These are phyloP conservation scores for Trypanosoma theileri DNA, from an alignment of 208 protist species.

Conservation along the genomic window DNA sequence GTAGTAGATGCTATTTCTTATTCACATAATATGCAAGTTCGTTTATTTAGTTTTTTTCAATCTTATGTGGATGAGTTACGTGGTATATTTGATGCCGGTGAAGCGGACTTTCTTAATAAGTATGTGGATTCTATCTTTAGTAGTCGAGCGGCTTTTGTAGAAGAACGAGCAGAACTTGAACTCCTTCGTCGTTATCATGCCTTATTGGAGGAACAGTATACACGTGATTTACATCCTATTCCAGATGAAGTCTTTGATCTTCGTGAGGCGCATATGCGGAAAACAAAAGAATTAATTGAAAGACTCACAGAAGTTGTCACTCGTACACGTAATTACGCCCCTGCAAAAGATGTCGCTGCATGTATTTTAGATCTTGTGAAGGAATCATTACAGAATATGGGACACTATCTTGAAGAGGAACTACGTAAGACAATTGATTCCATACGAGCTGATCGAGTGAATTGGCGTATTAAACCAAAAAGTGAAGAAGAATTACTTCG, in stretches of 20 bases:
- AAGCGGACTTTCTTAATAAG: slow-evolving; percentile 64
- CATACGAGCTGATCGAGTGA: slow-evolving; percentile 62
- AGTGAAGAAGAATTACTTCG: slow-evolving; percentile 66
- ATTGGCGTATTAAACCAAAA: slow-evolving; percentile 69
- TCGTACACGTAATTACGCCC: slow-evolving; percentile 58
- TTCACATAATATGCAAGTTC: slow-evolving; percentile 56
- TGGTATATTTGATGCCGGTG: slow-evolving; percentile 43
- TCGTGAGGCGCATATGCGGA: slow-evolving; percentile 81
- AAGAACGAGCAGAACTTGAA: slow-evolving; percentile 45
- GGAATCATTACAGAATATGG: slow-evolving; percentile 44
- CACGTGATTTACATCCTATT: slow-evolving; percentile 64
- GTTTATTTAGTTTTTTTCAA: slow-evolving; percentile 70
- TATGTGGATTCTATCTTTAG: slow-evolving; percentile 70
- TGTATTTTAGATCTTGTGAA: slow-evolving; percentile 67
- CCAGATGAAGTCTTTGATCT: slow-evolving; percentile 76
- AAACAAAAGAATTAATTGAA: slow-evolving; percentile 72
- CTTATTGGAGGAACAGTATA: slow-evolving; percentile 80
- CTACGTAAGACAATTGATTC: slow-evolving; percentile 69
- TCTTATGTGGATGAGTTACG: slow-evolving; percentile 61
- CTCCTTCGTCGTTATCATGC: slow-evolving; percentile 71
- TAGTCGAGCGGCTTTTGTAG: slow-evolving; percentile 43
- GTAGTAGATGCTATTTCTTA: slow-evolving; percentile 84
- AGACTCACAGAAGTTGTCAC: slow-evolving; percentile 54
- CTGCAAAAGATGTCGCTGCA: slow-evolving; percentile 39
- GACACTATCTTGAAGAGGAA: slow-evolving; percentile 63